Conservation (phyloP, 2,329 filamentous ascomycete species). For the Penicillium sp. region DNA sequence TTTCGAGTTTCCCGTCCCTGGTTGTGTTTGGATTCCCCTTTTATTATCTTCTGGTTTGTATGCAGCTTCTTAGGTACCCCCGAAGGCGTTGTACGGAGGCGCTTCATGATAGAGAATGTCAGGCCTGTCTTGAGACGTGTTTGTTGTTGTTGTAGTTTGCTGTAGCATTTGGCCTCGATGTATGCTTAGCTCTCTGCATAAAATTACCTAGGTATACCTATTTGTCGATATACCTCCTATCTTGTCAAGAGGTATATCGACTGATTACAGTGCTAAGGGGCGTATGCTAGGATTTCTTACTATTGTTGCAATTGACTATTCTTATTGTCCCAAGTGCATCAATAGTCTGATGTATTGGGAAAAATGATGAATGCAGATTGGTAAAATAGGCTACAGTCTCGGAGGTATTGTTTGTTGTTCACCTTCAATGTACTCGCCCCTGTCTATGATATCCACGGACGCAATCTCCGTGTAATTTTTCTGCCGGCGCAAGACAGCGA, state of each 20-base stretch:
- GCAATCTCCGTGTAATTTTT: conserved; percentile 15
- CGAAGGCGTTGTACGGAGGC: conserved; percentile 26
- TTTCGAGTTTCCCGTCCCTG: background rate
- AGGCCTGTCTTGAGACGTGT: conserved; percentile 18
- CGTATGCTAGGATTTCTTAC: too few relatives aligned
- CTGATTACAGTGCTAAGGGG: too few relatives aligned
- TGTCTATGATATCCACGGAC: background rate
- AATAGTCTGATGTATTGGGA: too few relatives aligned
- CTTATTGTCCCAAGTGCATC: too few relatives aligned
- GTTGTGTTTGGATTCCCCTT: background rate
- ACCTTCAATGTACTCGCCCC: background rate
- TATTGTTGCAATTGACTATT: too few relatives aligned
- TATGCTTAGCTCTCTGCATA: too few relatives aligned
- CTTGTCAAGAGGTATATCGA: too few relatives aligned
- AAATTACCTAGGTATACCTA: too few relatives aligned
- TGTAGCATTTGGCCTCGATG: background rate
- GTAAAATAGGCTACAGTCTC: too few relatives aligned
- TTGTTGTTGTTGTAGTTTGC: conserved; percentile 1
- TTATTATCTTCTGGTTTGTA: conserved; percentile 10
- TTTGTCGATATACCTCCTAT: too few relatives aligned
- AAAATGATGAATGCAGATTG: too few relatives aligned
- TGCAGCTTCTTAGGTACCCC: conserved; percentile 18
- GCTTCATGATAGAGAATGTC: conserved; percentile 32
- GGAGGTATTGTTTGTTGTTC: too few relatives aligned
- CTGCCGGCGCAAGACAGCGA: conserved; percentile 23